Base-by-base conservation (phyloP, 2,329 filamentous ascomycete species). In the Allantophomopsis lycopodina region DNA sequence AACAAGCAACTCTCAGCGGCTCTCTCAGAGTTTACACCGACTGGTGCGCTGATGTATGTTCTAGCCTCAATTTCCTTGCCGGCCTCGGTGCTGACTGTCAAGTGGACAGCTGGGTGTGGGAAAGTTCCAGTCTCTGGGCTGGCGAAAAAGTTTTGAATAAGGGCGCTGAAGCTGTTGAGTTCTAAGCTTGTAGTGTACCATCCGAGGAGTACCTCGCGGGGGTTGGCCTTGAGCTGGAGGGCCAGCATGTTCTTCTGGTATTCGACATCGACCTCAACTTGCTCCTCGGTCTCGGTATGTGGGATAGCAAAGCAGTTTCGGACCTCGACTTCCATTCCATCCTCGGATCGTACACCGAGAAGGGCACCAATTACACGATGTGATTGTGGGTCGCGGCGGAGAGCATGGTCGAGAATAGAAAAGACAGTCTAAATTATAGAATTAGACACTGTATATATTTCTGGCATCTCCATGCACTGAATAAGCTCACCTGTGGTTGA, bases 241-340 rank as follows among this genome's bases (percentile, higher is more conserved):
- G 84, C 82, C 42, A 96, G 79, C 91, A 98, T 98, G 63, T 89
- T 88, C 76, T 96, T 96, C 68, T 98, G 91, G 66, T 96, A 98
- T 65, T 98, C 91, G 73, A 98, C 94, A 60, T 98, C 91, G 48
- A 98, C 91, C 65, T 98, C 91, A 55, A 98, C 91, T 65, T 98
- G 91, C 64, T 98, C 91, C 60, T 88, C 83, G 52, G 89, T 94
- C 68, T 98, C 91, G 51, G 89, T 96, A 69, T 98, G 91, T 50
- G 89, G 88, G 57, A 98, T 94, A 51, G 91, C 91, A 61, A 98
- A 98, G 68, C 86, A 89, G 58, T 86, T 93, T 58, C 86, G 80
- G 56, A 98, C 91, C 64, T 94, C 87, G 56, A 94, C 85, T 63
- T 96, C 89, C 58, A 83, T 86, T 62, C 89, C 91, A 71, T 98